A percentile compares a stretch with the other conserved stretches of the same genome.
These are phyloP conservation scores for Sporobolus alterniflorus DNA, from an alignment of 202 grass and related monocot species.

Conservation along the genomic window DNA sequence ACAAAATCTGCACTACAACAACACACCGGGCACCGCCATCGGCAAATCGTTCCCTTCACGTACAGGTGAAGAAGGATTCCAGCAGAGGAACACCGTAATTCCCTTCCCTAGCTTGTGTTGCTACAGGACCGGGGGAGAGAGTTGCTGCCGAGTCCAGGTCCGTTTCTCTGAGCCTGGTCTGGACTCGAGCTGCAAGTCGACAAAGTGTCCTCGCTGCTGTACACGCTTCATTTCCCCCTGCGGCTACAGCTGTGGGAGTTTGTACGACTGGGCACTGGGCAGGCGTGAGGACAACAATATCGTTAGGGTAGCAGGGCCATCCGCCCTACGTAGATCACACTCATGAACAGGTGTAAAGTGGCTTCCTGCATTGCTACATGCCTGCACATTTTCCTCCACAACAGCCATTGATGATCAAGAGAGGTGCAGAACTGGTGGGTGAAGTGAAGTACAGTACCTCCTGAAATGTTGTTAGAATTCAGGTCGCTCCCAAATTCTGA, in stretches of 20 bases:
- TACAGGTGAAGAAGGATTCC: conserved; percentile 31
- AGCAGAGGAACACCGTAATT: neutral
- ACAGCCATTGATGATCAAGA: neutral
- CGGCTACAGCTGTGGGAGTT: neutral
- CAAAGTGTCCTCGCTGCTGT: conserved; percentile 3
- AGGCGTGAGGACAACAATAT: neutral
- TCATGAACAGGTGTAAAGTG: conserved; percentile 23
- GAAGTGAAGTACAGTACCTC: too few relatives aligned
- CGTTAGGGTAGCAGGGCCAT: conserved; percentile 6
- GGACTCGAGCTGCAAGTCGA: neutral
- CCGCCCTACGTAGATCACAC: conserved; percentile 8
- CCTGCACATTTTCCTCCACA: neutral
- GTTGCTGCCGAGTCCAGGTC: neutral
- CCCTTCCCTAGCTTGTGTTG: neutral
- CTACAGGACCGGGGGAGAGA: neutral
- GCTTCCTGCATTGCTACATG: neutral
- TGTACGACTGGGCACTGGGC: neutral
- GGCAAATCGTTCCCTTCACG: conserved; percentile 4
- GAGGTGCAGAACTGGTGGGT: neutral
- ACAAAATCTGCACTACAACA: conserved; percentile 36
- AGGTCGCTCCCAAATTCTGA: neutral
- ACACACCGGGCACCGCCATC: neutral
- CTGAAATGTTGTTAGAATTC: neutral
- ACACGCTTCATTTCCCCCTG: neutral
- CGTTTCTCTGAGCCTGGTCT: neutral